phyloP scores from a whole-genome alignment of 345 rosid species.

The Bruguiera gymnorhiza region DNA sequence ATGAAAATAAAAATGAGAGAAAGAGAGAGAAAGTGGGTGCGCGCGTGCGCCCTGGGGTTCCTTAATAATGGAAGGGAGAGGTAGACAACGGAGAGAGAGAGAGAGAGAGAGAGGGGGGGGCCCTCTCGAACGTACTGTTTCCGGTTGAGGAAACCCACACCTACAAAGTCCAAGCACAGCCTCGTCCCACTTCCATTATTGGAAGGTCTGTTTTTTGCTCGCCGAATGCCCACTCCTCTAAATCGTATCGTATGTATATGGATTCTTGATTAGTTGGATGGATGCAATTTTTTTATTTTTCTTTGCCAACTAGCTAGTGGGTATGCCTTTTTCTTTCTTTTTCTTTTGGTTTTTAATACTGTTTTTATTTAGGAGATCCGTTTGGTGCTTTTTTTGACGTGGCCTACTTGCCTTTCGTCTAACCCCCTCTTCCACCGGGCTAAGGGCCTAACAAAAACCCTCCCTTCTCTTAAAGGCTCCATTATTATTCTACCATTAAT shows the following conservation, averaged over 20 bases:
- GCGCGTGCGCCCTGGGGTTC: too few species aligned
- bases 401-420: not conserved
- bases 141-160: slow-evolving; percentile 47
- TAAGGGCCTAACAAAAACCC: too few species aligned
- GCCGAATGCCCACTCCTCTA: not conserved
- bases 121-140: slow-evolving; percentile 20
- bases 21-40: too few species aligned
- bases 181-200: slow-evolving; percentile 68
- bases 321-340: too few species aligned
- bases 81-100: too few species aligned
- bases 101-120: too few species aligned
- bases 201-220: slow-evolving; percentile 43
- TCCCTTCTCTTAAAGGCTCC: not conserved
- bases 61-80: too few species aligned
- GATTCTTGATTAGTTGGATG: not conserved
- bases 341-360: too few species aligned
- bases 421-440: not conserved
- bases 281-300: not conserved
- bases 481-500: not conserved
- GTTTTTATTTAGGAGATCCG: too few species aligned
- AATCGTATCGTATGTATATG: not conserved
- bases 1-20: too few species aligned
- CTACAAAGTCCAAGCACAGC: slow-evolving; percentile 22
- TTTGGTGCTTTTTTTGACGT: not conserved
- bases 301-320: not conserved